Percentiles rank a stretch among this genome's conserved stretches.
phyloP scores from a whole-genome alignment of 371 early-diverging fungal species.

The Mortierella sp. region DNA sequence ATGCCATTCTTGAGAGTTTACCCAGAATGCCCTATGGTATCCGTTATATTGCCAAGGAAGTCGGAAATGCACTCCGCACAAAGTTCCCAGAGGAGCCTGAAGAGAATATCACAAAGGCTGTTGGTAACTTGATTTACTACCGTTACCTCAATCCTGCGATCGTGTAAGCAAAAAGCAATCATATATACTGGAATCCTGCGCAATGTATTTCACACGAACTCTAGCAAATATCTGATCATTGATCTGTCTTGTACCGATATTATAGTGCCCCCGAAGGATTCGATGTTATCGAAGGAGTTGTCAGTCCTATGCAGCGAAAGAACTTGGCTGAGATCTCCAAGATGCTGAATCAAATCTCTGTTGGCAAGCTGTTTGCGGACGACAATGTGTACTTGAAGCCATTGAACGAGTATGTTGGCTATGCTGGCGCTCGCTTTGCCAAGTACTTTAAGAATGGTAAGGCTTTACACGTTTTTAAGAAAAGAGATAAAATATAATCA shows the following conservation, averaged over 20 bases:
- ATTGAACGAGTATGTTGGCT: conserved; percentile 83
- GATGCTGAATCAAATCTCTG: conserved; percentile 93
- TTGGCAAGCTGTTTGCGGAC: conserved; percentile 78
- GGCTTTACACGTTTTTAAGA: conserved; percentile 3
- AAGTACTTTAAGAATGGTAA: conserved; percentile 81
- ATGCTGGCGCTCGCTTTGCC: conserved; percentile 80
- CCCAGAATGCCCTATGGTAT: conserved; percentile 95
- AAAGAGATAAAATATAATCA: background rate
- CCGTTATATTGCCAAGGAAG: conserved; percentile 93
- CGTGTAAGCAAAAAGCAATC: conserved; percentile 67
- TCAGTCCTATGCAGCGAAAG: conserved; percentile 91
- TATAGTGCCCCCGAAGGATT: conserved; percentile 94
- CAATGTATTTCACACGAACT: background rate
- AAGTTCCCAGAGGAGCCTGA: conserved; percentile 88
- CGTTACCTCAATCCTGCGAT: conserved; percentile 98
- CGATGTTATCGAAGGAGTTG: conserved; percentile 90
- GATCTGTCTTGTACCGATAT: conserved; percentile 7
- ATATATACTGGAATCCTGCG: conserved; percentile 1
- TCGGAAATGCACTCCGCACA: conserved; percentile 79
- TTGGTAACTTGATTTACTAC: conserved; percentile 96
- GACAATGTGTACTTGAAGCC: conserved; percentile 83
- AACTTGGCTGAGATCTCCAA: conserved; percentile 96
- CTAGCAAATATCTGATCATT: background rate
- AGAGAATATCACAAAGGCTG: conserved; percentile 83
- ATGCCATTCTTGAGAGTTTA: conserved; percentile 81